Percentiles rank a stretch among this genome's conserved stretches.
These are phyloP conservation scores for Narthecium ossifragum DNA, from an alignment of 106 monocot species.

Conservation along the genomic window DNA sequence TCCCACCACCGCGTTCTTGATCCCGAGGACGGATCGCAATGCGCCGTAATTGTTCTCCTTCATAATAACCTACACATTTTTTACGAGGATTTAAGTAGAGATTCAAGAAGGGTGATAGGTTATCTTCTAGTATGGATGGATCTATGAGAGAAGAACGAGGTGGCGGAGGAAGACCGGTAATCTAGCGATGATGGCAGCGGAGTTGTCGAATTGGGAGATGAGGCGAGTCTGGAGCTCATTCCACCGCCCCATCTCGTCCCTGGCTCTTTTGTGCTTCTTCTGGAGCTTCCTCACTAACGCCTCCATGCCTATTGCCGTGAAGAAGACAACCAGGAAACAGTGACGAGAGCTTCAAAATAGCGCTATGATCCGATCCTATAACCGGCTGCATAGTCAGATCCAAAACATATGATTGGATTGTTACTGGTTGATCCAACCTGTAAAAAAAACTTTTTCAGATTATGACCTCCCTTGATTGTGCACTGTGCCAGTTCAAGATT, in stretches of 20 bases:
- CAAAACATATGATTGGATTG: too few relatives aligned
- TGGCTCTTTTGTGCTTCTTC: constrained; percentile 39
- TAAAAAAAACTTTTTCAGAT: too few relatives aligned
- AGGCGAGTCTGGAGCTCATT: constrained; percentile 64
- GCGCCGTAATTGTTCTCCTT: constrained; percentile 61
- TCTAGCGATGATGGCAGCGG: constrained; percentile 47
- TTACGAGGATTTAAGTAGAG: too few relatives aligned
- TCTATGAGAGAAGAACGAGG: not conserved
- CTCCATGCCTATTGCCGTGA: constrained; percentile 58
- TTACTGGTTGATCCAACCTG: too few relatives aligned
- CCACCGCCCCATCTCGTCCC: constrained; percentile 65
- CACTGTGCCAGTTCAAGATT: too few relatives aligned
- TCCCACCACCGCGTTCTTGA: constrained; percentile 50
- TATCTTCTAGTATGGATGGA: too few relatives aligned
- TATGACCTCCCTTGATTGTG: too few relatives aligned
- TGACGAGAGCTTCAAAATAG: too few relatives aligned
- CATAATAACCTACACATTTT: constrained; percentile 50
- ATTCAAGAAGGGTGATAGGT: too few relatives aligned
- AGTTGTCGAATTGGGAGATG: constrained; percentile 53
- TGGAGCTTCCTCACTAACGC: constrained; percentile 55
- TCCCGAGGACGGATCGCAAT: constrained; percentile 35
- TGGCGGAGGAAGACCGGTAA: constrained; percentile 23
- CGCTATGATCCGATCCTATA: too few relatives aligned
- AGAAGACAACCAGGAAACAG: too few relatives aligned
- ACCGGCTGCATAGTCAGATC: too few relatives aligned